Evolutionary conservation across 768 basidiomycete genomes (phyloP), one percentile per base, ranked within the genome.

Genomic region (Termitomyces sp.): DNA sequence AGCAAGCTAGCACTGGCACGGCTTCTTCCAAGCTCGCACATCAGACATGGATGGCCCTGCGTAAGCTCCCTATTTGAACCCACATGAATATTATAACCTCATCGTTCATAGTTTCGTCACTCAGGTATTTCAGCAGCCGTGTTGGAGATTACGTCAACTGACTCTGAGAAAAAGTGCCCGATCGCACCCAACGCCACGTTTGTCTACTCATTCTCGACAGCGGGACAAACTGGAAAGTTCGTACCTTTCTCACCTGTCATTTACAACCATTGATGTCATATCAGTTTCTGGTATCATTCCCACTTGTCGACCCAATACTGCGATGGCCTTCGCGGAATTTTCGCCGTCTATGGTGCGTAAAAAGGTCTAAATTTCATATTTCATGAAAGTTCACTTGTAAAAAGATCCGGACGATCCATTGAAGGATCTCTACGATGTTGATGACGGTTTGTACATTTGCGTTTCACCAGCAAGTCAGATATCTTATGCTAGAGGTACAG

Each of bases 231-330:
- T 0, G 70, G 70, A 59, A 68, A 65, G 61, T 64, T 34, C 5
- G 61, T 58, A 27, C 16, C 28, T 44, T 14, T 21, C 2, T 8
- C 25, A 1, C 8, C 17, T 34, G 6, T 19, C 35, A 11, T 50
- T 5, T 10, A 14, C 7, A 5, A n/a, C n/a, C 48, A 17, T 27
- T 41, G 2, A 56, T 48, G 9, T 27, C 28, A 1, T 8, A 16
- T 35, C n/a, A 64, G 63, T 51, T 68, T 60, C 57, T 68, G 67
- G 70, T 71, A 56, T 55, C 78, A 80, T 59, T 77, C 76, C 16
- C 79, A 80, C 55, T 66, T 72, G 44, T 70, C 70, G 4, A 73
- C 74, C 5, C 79, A 81, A 59, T 81, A 80, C 56, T 80, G 79
- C 32, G 79, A 81, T 53, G 80, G 79, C 60, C 19, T 74, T 69